A percentile compares a stretch with the other conserved stretches of the same genome.
Conservation (phyloP, 495 filamentous ascomycete species). For the Podospora appendiculata region DNA sequence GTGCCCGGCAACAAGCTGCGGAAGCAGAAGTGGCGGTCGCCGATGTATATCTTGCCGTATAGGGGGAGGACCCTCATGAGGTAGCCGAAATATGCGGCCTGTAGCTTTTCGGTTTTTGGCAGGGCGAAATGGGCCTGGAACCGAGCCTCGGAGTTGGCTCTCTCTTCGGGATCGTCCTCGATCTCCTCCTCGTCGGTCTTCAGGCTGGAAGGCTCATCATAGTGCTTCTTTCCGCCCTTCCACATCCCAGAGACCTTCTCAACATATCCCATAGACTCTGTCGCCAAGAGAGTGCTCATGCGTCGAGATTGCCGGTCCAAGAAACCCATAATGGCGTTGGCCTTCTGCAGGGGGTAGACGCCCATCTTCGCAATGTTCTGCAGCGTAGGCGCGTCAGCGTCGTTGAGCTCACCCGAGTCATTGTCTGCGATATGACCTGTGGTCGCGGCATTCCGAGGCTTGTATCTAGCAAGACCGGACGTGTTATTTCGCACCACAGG, state of each 20-base stretch:
- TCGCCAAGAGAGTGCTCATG: constrained; percentile 80
- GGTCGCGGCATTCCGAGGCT: constrained; percentile 19
- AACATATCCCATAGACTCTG: constrained; percentile 94
- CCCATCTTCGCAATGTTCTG: constrained; percentile 69
- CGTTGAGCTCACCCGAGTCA: constrained; percentile 17
- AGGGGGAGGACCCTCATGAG: constrained; percentile 82
- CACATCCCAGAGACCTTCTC: constrained; percentile 98
- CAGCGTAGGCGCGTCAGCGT: constrained; percentile 47
- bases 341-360: constrained; percentile 75
- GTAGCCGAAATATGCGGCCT: constrained; percentile 84
- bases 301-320: constrained; percentile 63
- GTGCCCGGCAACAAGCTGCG: constrained; percentile 85
- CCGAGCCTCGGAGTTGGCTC: constrained; percentile 55
- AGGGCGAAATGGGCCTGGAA: constrained; percentile 89
- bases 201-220: constrained; percentile 65
- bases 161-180: constrained; percentile 56
- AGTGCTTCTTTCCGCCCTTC: constrained; percentile 85
- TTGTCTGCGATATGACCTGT: constrained; percentile 30
- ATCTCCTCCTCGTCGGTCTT: constrained; percentile 52
- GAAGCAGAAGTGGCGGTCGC: constrained; percentile 86
- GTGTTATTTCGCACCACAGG: constrained; percentile 5
- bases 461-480: constrained; percentile 7
- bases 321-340: constrained; percentile 77
- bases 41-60: constrained; percentile 96
- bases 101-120: constrained; percentile 74